Base-by-base conservation (phyloP, 2,329 filamentous ascomycete species). In the Hyphodiscus sp. region DNA sequence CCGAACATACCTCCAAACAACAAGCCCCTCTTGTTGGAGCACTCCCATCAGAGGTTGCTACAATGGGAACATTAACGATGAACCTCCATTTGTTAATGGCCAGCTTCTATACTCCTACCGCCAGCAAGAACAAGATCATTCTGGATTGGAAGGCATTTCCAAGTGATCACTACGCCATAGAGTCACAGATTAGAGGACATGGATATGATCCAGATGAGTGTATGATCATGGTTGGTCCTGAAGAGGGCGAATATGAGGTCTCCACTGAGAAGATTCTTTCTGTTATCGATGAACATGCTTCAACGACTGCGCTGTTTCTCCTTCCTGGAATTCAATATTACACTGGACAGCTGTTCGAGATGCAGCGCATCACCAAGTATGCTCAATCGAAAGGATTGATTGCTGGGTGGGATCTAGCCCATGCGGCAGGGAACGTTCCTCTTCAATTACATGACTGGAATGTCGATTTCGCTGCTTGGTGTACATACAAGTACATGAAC, bases 401-500 rank as follows among this genome's bases (percentile, higher is more conserved):
- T 1, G 83, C 94, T 4, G 89, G 90, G 23, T 96, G 90, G 90
- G 91, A 95, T 67, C 82, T 94, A 23, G 91, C 91, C 0, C 90
- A 95, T 68, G 89, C 89, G 0, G 87, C 81, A 20, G 91, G 91
- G 30, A 96, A 96, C 65, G 87, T 95, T 1, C 83, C 87, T 42
- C 71, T 96, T 18, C 72, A 76, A 54, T 76, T 96, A 19, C 90
- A 95, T 69, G 88, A 92, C 63, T 96, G 91, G 91, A 79, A 87
- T 61, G 89, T 95, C 33, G 91, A 96, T 69, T 95, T 95, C 64
- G 91, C 91, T 16, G 88, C 81, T 51, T 96, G 91, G 91, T 96
- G 91, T 71, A 91, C 86, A 18, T 96, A 96, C 77, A 96, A 96
- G 73, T 96, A 96, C 73, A 80, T 95, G 68, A 95, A 95, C 67